Base-by-base conservation (phyloP, 139 green algal species). In the Chlamydomonas sphaeroides region DNA sequence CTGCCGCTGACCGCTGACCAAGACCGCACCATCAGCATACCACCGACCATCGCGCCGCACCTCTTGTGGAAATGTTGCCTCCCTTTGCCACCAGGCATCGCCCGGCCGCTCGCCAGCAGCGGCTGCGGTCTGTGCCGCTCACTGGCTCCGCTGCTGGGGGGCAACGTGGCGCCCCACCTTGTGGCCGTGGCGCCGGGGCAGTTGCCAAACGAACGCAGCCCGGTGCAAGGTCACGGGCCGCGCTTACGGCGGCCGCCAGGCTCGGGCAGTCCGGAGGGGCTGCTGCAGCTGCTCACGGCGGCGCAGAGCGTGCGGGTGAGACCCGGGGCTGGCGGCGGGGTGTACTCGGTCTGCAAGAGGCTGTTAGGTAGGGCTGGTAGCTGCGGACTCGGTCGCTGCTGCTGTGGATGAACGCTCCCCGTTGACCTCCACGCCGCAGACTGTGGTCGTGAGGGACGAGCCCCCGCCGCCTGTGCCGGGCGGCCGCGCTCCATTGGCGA, bases 141-240 rank as follows among this genome's bases (percentile, higher is more conserved):
- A 39, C 74, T 80, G n/a, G 74, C 74, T 7, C 74, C 59, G 28
- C 59, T 80, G 74, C 74, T 80, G 26, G 59, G 39, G 5, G 74
- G 74, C 59, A 80, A 80, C 59, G 59, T 45, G 20, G 74, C 74
- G 23, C 74, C 74, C 36, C 74, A 80, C 74, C 32, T 80, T 28
- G 30, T 80, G 39, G 36, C 51, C 14, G 74, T 15, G 41, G 62
- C 18, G 8, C 49, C 21, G 49, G 49, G 49, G 18, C 18, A 25
- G 49, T 21, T 51, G 14, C 45, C 45, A 14, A 10, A 51, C 45
- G 10, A 51, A 51, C 10, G 45, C 10, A 51, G 10, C 10, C 10
- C 10, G 45, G 45, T 10, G 45, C 45, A 14, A 10, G 14, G 45
- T 14, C 45, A 10, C 45, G 45, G 45, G 45, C 10, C 45, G 45